A percentile compares a stretch with the other conserved stretches of the same genome.
phyloP scores from a whole-genome alignment of 2,329 filamentous ascomycete species.

The Curvularia hawaiiensis region DNA sequence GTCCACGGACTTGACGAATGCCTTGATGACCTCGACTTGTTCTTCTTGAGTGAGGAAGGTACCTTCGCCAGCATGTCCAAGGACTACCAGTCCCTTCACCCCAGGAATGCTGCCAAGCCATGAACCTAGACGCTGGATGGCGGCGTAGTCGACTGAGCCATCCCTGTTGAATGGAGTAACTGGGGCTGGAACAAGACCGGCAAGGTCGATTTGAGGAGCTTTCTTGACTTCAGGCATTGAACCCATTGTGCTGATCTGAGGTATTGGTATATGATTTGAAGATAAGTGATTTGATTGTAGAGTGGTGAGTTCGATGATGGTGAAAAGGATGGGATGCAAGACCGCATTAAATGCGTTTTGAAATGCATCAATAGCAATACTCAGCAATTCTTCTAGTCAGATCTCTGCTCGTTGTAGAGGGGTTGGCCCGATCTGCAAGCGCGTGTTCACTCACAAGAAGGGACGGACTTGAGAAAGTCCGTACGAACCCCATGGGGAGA shows the following conservation, averaged over 20 bases:
- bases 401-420: neutral
- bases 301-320: neutral
- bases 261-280: neutral
- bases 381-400: neutral
- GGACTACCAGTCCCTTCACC: slow-evolving; percentile 59
- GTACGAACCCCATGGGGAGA: slow-evolving; percentile 5
- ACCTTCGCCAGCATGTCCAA: slow-evolving; percentile 61
- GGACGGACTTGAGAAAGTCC: slow-evolving; percentile 20
- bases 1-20: slow-evolving; percentile 59
- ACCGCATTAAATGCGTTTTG: slow-evolving; percentile 5
- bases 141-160: slow-evolving; percentile 57
- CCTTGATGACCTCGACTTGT: slow-evolving; percentile 57
- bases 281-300: slow-evolving; percentile 1
- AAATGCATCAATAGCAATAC: slow-evolving; percentile 1
- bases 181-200: slow-evolving; percentile 57
- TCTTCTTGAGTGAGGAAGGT: slow-evolving; percentile 59
- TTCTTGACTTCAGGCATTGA: slow-evolving; percentile 31
- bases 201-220: slow-evolving; percentile 50
- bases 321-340: slow-evolving; percentile 1
- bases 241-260: slow-evolving; percentile 24
- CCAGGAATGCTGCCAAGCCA: slow-evolving; percentile 60
- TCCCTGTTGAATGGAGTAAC: slow-evolving; percentile 59
- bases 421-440: neutral
- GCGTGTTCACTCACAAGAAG: neutral
- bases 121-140: slow-evolving; percentile 59